These are phyloP conservation scores for Barnettozyma wickerhamii DNA, from an alignment of 805 yeast species.

Conservation along the genomic window DNA sequence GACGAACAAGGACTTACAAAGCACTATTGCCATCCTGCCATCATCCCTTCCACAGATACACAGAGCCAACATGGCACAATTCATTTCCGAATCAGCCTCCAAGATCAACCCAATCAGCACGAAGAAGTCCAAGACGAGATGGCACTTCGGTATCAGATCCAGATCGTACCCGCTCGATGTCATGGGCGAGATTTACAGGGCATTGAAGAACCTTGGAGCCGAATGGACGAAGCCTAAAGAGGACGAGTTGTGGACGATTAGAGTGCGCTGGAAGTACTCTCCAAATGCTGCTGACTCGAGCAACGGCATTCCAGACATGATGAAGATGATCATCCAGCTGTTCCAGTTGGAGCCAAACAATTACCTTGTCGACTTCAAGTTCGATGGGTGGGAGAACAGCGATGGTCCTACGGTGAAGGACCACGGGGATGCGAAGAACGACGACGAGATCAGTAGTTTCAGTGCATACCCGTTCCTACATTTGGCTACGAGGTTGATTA, in stretches of 20 bases:
- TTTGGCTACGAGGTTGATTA: constrained; percentile 83
- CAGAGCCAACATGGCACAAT: constrained; percentile 82
- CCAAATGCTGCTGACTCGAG: constrained; percentile 29
- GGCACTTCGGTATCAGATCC: constrained; percentile 98
- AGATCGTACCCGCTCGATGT: constrained; percentile 96
- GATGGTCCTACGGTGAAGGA: constrained; percentile 29
- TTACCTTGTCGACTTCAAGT: constrained; percentile 93
- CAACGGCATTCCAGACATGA: constrained; percentile 56
- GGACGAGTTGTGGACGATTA: constrained; percentile 93
- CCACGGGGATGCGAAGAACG: constrained; percentile 31
- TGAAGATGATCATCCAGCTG: constrained; percentile 96
- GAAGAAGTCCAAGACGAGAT: constrained; percentile 88
- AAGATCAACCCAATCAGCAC: constrained; percentile 53
- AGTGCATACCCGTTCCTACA: constrained; percentile 95
- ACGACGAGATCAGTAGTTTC: constrained; percentile 82
- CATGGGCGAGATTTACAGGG: constrained; percentile 97
- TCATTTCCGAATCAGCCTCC: constrained; percentile 42
- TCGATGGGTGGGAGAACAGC: constrained; percentile 89
- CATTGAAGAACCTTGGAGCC: constrained; percentile 88
- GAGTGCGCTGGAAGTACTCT: constrained; percentile 88
- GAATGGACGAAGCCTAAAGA: constrained; percentile 97
- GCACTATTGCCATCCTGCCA: constrained; percentile 89
- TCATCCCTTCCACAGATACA: constrained; percentile 93
- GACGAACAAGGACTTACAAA: constrained; percentile 35
- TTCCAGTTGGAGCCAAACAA: constrained; percentile 95